Evolutionary conservation across 2,329 filamentous ascomycete species (phyloP).

Genomic region (Calonectria montana): DNA sequence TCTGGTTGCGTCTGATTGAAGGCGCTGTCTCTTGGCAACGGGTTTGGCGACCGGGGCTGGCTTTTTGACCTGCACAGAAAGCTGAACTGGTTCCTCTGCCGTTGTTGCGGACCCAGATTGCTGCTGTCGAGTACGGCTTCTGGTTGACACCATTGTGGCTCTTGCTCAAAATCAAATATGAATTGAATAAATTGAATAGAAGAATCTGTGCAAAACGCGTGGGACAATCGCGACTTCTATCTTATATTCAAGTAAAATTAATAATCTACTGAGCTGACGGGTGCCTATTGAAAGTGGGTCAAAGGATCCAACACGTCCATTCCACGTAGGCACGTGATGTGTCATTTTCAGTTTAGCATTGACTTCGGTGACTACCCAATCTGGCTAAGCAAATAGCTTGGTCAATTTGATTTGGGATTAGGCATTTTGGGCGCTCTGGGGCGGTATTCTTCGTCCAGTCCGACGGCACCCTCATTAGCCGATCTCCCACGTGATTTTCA

Average conservation of each 20-base stretch:
- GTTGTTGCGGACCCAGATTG: background rate
- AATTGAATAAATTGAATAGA: background rate
- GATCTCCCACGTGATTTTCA: too few species aligned
- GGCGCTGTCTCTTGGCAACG: background rate
- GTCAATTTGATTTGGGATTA: too few species aligned
- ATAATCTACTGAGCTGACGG: background rate
- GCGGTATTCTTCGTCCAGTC: too few species aligned
- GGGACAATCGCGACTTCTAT: background rate
- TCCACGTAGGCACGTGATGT: background rate
- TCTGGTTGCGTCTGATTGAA: background rate
- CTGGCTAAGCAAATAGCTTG: too few species aligned
- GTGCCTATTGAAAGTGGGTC: conserved; percentile 5
- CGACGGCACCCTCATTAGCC: too few species aligned
- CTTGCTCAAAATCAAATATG: background rate
- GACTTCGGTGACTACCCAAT: too few species aligned
- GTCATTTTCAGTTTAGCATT: too few species aligned
- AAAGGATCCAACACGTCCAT: background rate
- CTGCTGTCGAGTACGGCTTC: background rate
- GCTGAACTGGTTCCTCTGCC: background rate
- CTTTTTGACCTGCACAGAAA: too few species aligned
- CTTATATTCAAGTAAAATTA: background rate
- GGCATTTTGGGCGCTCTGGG: too few species aligned
- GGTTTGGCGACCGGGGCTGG: background rate
- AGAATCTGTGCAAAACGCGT: background rate
- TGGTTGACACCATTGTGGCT: background rate